A percentile compares a stretch with the other conserved stretches of the same genome.
phyloP scores from a whole-genome alignment of 208 protist species.

The Acanthamoeba healyi region DNA sequence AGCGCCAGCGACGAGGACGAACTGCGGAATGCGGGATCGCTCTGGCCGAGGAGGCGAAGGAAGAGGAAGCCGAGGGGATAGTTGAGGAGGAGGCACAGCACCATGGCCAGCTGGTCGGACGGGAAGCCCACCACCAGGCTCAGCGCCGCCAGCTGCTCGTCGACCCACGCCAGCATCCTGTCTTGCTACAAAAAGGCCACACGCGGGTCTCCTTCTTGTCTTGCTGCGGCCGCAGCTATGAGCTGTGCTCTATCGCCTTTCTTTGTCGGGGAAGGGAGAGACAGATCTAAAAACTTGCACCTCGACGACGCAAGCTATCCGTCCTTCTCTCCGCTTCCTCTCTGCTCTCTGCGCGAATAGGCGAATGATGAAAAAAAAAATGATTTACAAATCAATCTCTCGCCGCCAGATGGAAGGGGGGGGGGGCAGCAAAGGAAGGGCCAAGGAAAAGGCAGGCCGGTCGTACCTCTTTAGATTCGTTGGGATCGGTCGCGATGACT shows the following conservation, averaged over 20 bases:
- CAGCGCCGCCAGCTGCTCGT: slow-evolving; percentile 19
- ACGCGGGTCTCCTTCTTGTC: not conserved
- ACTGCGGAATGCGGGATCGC: not conserved
- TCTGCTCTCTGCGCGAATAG: too few species aligned
- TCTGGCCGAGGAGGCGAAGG: not conserved
- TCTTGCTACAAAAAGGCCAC: not conserved
- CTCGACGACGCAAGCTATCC: too few species aligned
- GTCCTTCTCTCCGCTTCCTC: not conserved
- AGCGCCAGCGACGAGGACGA: not conserved
- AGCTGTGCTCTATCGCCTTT: too few species aligned
- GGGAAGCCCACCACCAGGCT: slow-evolving; percentile 12
- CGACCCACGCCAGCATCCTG: slow-evolving; percentile 4
- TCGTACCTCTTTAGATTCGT: too few species aligned
- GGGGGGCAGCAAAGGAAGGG: too few species aligned
- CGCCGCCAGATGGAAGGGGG: too few species aligned
- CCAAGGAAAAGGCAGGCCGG: too few species aligned
- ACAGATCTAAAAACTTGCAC: too few species aligned
- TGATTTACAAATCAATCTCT: too few species aligned
- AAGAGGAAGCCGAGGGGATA: slow-evolving; percentile 45
- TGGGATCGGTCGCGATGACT: too few species aligned
- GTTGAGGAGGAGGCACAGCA: slow-evolving; percentile 45
- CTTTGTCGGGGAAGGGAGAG: too few species aligned
- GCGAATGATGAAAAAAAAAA: too few species aligned
- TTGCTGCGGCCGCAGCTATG: not conserved
- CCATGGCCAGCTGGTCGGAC: slow-evolving; percentile 17